These are phyloP conservation scores for Fusarium verticillioides DNA, from an alignment of 2,329 filamentous ascomycete genomes.

Conservation along the genomic window DNA sequence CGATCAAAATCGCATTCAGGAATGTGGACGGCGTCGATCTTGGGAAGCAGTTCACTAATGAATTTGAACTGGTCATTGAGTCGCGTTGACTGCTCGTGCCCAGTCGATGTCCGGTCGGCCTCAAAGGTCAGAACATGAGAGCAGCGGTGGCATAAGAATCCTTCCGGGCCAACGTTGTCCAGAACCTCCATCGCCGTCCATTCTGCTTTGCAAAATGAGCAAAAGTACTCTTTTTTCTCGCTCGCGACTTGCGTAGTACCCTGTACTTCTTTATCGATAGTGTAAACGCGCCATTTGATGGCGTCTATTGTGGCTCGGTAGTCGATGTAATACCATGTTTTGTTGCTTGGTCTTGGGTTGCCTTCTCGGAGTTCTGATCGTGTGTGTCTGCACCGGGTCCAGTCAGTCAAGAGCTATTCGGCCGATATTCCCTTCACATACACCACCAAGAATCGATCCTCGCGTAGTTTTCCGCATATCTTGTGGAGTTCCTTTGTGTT, in stretches of 20 bases:
- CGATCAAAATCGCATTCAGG: conserved; percentile 80
- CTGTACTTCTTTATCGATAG: conserved; percentile 89
- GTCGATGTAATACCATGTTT: conserved; percentile 97
- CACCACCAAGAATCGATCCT: conserved; percentile 87
- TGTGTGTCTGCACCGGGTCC: conserved; percentile 61
- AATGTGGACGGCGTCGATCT: conserved; percentile 79
- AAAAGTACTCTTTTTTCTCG: conserved; percentile 94
- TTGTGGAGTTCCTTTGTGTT: conserved; percentile 94
- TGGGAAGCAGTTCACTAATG: conserved; percentile 78
- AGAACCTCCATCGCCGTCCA: conserved; percentile 93
- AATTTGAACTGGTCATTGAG: conserved; percentile 84
- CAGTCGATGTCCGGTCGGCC: conserved; percentile 74
- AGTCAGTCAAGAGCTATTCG: conserved; percentile 55
- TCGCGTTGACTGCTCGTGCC: conserved; percentile 77
- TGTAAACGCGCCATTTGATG: conserved; percentile 93
- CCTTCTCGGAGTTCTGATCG: conserved; percentile 82
- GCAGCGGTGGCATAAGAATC: conserved; percentile 89
- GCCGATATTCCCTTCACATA: conserved; percentile 56
- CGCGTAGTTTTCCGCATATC: conserved; percentile 83
- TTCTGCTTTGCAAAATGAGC: conserved; percentile 81
- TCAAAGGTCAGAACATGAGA: conserved; percentile 71
- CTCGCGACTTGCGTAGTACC: conserved; percentile 80
- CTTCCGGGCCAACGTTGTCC: conserved; percentile 74
- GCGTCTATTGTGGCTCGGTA: conserved; percentile 94
- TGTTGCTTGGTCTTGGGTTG: conserved; percentile 81